Evolutionary conservation across 2,329 filamentous ascomycete species (phyloP), one percentile per base, ranked within the genome.

Genomic region (Graphiopsis chlorocephala): DNA sequence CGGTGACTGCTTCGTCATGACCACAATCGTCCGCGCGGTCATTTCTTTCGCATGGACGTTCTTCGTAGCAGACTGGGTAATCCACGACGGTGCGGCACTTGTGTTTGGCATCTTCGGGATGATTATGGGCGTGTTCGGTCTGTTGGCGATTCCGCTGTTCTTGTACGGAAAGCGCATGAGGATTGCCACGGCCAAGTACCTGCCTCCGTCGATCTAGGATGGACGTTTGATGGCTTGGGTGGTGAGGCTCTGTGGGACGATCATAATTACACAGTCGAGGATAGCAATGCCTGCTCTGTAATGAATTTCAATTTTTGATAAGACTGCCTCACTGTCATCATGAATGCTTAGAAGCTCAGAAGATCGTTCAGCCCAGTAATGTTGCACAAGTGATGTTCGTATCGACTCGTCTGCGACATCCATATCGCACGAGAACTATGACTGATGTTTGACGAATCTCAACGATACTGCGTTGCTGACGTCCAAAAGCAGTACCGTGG

Each of bases 21-120:
- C 85, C 0, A 84, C 83, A 1, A 80, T 80, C 33, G 72, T 82
- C 17, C 77, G 83, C 3, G 77, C 82, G 12, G 72, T 84, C 5
- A 78, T 86, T 10, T 77, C 79, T 0, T 86, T 86, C 68, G 78
- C 82, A 0, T 86, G 83, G 83, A 83, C 82, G 0, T 85, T 85
- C 63, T 85, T 86, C 52, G 80, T 82, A 0, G 78, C 78, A 2
- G 74, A 79, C 4, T 86, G 83, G 84, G 76, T 84, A 0, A 68
- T 73, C 1, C 56, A 73, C 0, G 72, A 70, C 0, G 84, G 84
- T 0, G 68, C 79, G 1, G 78, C 83, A 0, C 73, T 83, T 61
- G 79, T 83, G 0, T 86, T 85, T 71, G 84, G 83, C 0, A 79
- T 85, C 3, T 85, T 85, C 66, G 82, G 80, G 0, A 80, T 82